Evolutionary conservation across 129 eudicot species (phyloP), one percentile per base, ranked within the genome.

Genomic region (Calendula officinalis): DNA sequence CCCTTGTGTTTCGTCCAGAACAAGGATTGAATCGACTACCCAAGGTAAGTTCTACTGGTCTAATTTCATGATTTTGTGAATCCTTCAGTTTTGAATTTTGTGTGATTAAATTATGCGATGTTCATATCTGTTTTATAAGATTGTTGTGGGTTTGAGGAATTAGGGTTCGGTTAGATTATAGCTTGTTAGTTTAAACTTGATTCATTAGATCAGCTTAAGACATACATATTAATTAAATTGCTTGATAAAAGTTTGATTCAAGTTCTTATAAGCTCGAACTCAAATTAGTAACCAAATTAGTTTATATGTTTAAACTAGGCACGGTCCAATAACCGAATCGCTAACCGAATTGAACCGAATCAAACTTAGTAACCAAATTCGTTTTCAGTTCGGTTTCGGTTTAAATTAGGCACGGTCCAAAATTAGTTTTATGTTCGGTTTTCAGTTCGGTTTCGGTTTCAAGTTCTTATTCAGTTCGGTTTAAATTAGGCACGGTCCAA

Each of bases 1-100:
- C 82, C 15, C 73, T 81, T 67, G 71, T 66, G 22, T 67, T 70
- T 47, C 60, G 69, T 48, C 79, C 78, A 13, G 86, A 86, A 59
- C 83, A 71, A 60, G 57, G 61, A 27, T 53, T 62, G 7, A 63
- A 47, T 53, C 73, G 75, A 77, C 37, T 56, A 14, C 74, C 79
- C 0, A 74, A 88, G 89, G 96, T 88, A 33, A 15, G 8, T 70
- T 70, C 51, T 37, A 17, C 6, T 56, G 12, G 41, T 30, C 5
- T 59, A n/a, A 10, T 33, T 54, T 57, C 33, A 11, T 57, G 30
- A 58, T 46, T 69, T 4, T 44, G 9, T 41, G 45, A 4, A 8
- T 11, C 5, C 10, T 6, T 41, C 10, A 11, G 45, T 11, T 41
- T 41, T 41, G 45, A 41, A 5, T 41, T 41, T 41, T 11, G 0